Conservation (phyloP, 2,329 filamentous ascomycete species). For the Hirsutella minnesotensis region DNA sequence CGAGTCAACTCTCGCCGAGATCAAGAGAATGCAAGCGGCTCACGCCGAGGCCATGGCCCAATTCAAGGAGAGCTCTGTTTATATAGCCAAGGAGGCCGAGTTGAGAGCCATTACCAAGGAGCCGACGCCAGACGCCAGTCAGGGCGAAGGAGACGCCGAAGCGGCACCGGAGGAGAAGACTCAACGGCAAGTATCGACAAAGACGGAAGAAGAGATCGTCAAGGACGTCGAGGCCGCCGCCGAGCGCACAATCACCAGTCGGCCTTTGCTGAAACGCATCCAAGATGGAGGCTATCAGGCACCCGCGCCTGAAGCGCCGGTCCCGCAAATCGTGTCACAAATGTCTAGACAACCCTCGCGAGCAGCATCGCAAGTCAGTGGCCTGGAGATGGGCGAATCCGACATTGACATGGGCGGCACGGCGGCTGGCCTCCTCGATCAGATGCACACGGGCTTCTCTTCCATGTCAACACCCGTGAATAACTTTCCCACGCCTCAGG, state of each 20-base stretch:
- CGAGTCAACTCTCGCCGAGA: slow-evolving; percentile 63
- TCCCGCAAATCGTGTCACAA: slow-evolving; percentile 17
- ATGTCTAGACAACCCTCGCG: slow-evolving; percentile 44
- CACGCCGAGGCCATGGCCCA: slow-evolving; percentile 67
- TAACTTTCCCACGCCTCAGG: slow-evolving; percentile 49
- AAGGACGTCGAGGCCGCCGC: slow-evolving; percentile 60
- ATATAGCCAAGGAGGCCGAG: slow-evolving; percentile 65
- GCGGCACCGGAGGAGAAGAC: slow-evolving; percentile 26
- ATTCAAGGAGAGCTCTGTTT: slow-evolving; percentile 56
- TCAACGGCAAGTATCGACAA: slow-evolving; percentile 25
- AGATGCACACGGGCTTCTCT: slow-evolving; percentile 53
- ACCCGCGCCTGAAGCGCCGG: slow-evolving; percentile 29
- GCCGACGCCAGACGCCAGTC: slow-evolving; percentile 36
- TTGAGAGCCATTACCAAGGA: slow-evolving; percentile 55
- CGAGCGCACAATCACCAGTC: slow-evolving; percentile 52
- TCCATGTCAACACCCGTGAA: slow-evolving; percentile 48
- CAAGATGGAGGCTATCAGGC: slow-evolving; percentile 70
- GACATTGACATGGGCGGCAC: slow-evolving; percentile 56
- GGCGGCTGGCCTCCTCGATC: slow-evolving; percentile 53
- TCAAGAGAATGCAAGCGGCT: slow-evolving; percentile 70
- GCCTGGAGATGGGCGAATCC: slow-evolving; percentile 43
- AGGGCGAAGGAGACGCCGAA: not conserved
- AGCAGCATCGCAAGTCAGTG: slow-evolving; percentile 43
- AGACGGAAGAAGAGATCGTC: slow-evolving; percentile 61
- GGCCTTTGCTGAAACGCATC: slow-evolving; percentile 56